Percentiles rank a stretch among this genome's conserved stretches.
phyloP scores from a whole-genome alignment of 2,329 filamentous ascomycete species.

The Ambrosiella xylebori region DNA sequence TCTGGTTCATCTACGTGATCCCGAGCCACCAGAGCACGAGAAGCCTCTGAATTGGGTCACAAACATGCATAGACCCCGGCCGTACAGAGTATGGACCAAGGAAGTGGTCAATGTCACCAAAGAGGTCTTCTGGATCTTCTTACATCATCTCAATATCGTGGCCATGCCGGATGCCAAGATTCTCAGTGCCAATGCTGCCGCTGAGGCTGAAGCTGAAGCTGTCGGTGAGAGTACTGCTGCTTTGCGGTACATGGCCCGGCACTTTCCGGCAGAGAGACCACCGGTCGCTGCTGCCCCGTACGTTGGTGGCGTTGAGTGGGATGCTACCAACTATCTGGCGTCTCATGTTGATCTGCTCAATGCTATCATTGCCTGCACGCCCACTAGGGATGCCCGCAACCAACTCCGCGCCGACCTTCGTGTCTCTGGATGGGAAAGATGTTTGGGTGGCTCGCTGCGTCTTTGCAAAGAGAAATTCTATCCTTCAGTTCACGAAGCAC shows the following conservation, averaged over 20 bases:
- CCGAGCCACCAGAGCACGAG: constrained; percentile 55
- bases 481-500: constrained; percentile 70
- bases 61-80: constrained; percentile 71
- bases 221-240: constrained; percentile 21
- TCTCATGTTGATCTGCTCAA: constrained; percentile 88
- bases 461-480: constrained; percentile 98
- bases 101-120: constrained; percentile 87
- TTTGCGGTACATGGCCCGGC: constrained; percentile 41
- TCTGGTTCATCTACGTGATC: constrained; percentile 64
- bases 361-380: constrained; percentile 68
- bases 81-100: constrained; percentile 87
- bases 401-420: constrained; percentile 57
- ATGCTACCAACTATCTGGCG: constrained; percentile 90
- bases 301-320: constrained; percentile 95
- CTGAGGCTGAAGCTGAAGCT: constrained; percentile 22
- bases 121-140: constrained; percentile 98
- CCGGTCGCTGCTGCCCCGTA: constrained; percentile 91
- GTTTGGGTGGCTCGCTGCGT: constrained; percentile 67
- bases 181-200: constrained; percentile 14
- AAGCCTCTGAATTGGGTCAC: constrained; percentile 72
- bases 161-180: constrained; percentile 33
- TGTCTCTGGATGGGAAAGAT: constrained; percentile 79
- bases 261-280: constrained; percentile 73
- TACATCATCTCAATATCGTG: constrained; percentile 83
- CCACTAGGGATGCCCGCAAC: constrained; percentile 55